A percentile compares a stretch with the other conserved stretches of the same genome.
Conservation (phyloP, 108 stramenopile species). For the Skeletonema menzelii region DNA sequence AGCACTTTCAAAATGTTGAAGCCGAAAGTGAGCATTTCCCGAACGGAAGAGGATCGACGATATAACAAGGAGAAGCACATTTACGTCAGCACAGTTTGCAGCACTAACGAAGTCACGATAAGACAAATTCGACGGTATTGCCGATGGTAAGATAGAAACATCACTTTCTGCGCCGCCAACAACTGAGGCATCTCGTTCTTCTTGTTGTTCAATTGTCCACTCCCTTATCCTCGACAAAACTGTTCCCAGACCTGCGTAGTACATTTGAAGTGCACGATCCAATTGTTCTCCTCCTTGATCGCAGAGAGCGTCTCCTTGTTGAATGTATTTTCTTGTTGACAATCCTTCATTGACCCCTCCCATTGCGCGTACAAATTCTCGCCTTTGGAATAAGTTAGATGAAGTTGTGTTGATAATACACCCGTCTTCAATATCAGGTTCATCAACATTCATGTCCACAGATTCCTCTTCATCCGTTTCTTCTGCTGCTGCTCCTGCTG, state of each 20-base stretch:
- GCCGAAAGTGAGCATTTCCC: constrained; percentile 40
- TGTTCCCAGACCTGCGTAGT: constrained; percentile 46
- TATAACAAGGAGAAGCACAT: constrained; percentile 42
- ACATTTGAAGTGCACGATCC: constrained; percentile 34
- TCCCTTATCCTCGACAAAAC: constrained; percentile 34
- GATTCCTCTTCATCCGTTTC: not conserved
- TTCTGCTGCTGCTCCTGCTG: not conserved
- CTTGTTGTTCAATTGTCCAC: constrained; percentile 16
- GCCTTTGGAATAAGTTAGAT: constrained; percentile 35
- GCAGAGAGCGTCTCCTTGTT: constrained; percentile 35
- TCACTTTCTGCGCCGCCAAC: not conserved
- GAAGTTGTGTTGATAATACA: constrained; percentile 21
- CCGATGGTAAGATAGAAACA: not conserved
- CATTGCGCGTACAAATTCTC: constrained; percentile 41
- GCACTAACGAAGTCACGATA: constrained; percentile 25
- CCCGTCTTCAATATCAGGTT: constrained; percentile 21
- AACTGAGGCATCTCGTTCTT: not conserved
- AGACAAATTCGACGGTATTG: not conserved
- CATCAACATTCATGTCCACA: not conserved
- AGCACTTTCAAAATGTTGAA: constrained; percentile 22
- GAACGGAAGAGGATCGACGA: constrained; percentile 44
- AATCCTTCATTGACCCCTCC: constrained; percentile 40
- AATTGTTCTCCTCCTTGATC: not conserved
- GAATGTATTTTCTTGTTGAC: constrained; percentile 36
- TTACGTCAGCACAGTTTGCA: constrained; percentile 25